Percentiles rank a stretch among this genome's conserved stretches.
Conservation (phyloP, 2,329 filamentous ascomycete genomes). For the Talaromyces albobiverticillius region DNA sequence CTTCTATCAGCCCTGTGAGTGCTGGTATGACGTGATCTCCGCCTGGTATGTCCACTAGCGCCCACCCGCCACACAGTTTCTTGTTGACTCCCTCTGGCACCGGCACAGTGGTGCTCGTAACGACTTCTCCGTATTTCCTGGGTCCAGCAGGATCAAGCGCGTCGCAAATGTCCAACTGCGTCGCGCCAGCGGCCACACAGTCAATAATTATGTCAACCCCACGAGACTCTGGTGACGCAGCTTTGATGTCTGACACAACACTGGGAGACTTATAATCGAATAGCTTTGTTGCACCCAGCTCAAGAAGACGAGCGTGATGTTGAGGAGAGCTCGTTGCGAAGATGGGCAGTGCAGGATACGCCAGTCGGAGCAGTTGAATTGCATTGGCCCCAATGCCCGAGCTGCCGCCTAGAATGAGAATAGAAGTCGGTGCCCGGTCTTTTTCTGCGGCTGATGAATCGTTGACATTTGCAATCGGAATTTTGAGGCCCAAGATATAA, state of each 20-base stretch:
- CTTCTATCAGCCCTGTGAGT: conserved; percentile 22
- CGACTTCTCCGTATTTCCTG: conserved; percentile 27
- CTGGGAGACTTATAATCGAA: conserved; percentile 5
- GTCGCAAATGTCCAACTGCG: conserved; percentile 23
- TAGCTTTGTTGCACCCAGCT: conserved; percentile 3
- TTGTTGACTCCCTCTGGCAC: conserved; percentile 27
- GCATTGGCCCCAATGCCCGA: conserved; percentile 31
- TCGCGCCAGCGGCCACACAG: conserved; percentile 25
- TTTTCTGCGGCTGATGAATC: conserved; percentile 20
- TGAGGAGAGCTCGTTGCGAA: conserved; percentile 31
- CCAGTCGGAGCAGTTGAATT: conserved; percentile 36
- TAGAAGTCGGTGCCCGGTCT: conserved; percentile 21
- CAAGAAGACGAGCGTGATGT: conserved; percentile 4
- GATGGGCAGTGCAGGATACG: conserved; percentile 27
- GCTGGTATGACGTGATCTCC: conserved; percentile 20
- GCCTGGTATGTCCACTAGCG: conserved; percentile 22
- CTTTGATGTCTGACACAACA: conserved; percentile 8
- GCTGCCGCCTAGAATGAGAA: conserved; percentile 38
- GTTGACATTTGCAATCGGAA: conserved; percentile 6
- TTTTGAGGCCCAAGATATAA: neutral
- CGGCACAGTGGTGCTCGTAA: conserved; percentile 23
- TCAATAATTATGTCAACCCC: conserved; percentile 35
- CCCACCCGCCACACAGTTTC: conserved; percentile 21
- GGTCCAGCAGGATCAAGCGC: conserved; percentile 24
- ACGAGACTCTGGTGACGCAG: conserved; percentile 8